These are phyloP conservation scores for Penicillium antarcticum DNA, from an alignment of 495 filamentous ascomycete species.

Conservation along the genomic window DNA sequence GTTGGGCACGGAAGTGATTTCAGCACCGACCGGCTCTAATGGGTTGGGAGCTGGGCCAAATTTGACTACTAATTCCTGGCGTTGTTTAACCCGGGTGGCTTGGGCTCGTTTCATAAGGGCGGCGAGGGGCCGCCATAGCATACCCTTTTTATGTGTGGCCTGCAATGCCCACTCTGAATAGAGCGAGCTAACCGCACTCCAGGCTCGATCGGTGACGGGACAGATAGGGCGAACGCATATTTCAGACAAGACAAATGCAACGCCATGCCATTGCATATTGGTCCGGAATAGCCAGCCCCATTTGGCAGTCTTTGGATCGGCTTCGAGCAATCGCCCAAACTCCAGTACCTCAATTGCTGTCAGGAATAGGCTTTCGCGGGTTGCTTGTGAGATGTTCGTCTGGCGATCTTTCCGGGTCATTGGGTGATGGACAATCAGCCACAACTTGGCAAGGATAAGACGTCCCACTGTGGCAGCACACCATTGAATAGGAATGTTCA, in stretches of 20 bases:
- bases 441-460: constrained; percentile 67
- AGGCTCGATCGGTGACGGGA: constrained; percentile 74
- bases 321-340: constrained; percentile 61
- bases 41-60: constrained; percentile 11
- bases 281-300: constrained; percentile 83
- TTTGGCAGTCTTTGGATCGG: constrained; percentile 57
- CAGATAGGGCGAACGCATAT: constrained; percentile 67
- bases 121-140: constrained; percentile 70
- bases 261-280: constrained; percentile 81
- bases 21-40: background rate
- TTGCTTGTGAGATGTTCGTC: constrained; percentile 49
- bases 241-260: constrained; percentile 72
- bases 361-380: constrained; percentile 69
- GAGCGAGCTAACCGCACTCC: constrained; percentile 65
- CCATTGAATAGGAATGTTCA: constrained; percentile 66
- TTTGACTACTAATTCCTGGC: constrained; percentile 26
- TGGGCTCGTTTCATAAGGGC: constrained; percentile 68
- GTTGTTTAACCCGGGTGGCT: constrained; percentile 30
- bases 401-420: constrained; percentile 40
- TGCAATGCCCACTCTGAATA: constrained; percentile 53
- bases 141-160: constrained; percentile 54
- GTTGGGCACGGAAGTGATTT: constrained; percentile 2
- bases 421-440: constrained; percentile 62
- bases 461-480: constrained; percentile 65
- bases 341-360: constrained; percentile 76